Evolutionary conservation across 2,329 filamentous ascomycete genomes (phyloP).

Genomic region (Ophiostoma ips): DNA sequence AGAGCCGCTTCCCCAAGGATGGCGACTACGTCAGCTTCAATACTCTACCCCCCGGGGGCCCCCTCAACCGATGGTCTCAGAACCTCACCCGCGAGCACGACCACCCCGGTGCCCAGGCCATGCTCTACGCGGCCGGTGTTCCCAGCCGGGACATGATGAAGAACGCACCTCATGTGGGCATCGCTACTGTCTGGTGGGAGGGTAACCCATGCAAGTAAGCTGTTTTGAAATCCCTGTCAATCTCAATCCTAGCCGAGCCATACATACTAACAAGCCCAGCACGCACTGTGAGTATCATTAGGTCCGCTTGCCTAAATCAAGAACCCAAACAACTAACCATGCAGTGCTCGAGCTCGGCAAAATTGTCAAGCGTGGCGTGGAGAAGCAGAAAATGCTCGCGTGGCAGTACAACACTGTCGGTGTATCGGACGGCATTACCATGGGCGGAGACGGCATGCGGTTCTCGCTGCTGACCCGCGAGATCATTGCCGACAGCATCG

Average conservation of each 20-base stretch:
- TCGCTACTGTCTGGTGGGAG: constrained; percentile 94
- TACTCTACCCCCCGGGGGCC: constrained; percentile 34
- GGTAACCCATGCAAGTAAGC: constrained; percentile 89
- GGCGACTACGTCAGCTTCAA: constrained; percentile 43
- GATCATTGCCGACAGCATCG: constrained; percentile 87
- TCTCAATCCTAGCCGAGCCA: no score
- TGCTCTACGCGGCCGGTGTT: constrained; percentile 89
- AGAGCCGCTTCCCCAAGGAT: constrained; percentile 23
- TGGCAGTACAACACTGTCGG: constrained; percentile 94
- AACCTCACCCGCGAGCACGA: constrained; percentile 74
- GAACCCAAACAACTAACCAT: background rate
- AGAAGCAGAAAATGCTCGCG: constrained; percentile 74
- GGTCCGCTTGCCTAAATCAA: no score
- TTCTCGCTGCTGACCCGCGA: constrained; percentile 85
- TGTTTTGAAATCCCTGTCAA: background rate
- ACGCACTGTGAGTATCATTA: no score
- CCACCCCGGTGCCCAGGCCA: constrained; percentile 85
- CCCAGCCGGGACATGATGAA: constrained; percentile 76
- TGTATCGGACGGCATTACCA: constrained; percentile 82
- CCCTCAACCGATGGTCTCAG: constrained; percentile 75
- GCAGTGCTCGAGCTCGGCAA: constrained; percentile 72
- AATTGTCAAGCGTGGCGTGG: constrained; percentile 68
- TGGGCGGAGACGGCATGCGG: constrained; percentile 91
- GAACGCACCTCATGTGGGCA: constrained; percentile 76
- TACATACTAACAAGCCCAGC: no score